These are phyloP conservation scores for Nakazawaea ishiwadae DNA, from an alignment of 805 yeast species.

Conservation along the genomic window DNA sequence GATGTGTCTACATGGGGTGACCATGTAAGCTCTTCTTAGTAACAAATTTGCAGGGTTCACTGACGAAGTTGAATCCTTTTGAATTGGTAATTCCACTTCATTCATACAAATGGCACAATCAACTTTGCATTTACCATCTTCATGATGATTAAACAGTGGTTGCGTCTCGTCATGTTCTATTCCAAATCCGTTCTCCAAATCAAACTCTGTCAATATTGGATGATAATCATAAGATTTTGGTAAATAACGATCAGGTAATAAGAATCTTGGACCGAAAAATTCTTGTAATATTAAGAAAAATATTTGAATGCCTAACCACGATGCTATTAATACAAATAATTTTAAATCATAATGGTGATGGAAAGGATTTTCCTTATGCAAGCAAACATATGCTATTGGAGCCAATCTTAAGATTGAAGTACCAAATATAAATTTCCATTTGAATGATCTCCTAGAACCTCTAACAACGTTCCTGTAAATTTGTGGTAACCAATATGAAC, in stretches of 20 bases:
- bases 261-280: constrained; percentile 73
- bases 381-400: constrained; percentile 63
- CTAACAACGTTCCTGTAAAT: constrained; percentile 70
- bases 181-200: constrained; percentile 60
- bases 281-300: constrained; percentile 57
- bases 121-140: constrained; percentile 40
- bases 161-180: constrained; percentile 35
- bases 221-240: constrained; percentile 89
- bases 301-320: constrained; percentile 63
- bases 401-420: constrained; percentile 55
- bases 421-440: constrained; percentile 74
- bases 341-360: constrained; percentile 60
- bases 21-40: constrained; percentile 54
- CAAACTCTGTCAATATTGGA: constrained; percentile 53
- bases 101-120: constrained; percentile 93
- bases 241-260: constrained; percentile 66
- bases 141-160: constrained; percentile 26
- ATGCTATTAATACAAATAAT: constrained; percentile 39
- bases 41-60: constrained; percentile 20
- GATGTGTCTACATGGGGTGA: constrained; percentile 88
- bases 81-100: constrained; percentile 56
- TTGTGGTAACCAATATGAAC: constrained; percentile 88
- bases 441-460: constrained; percentile 62
- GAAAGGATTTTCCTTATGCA: constrained; percentile 53
- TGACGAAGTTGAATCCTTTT: constrained; percentile 17